Base-by-base conservation (phyloP, 352 stramenopile species). In the Pythium folliculosum region DNA sequence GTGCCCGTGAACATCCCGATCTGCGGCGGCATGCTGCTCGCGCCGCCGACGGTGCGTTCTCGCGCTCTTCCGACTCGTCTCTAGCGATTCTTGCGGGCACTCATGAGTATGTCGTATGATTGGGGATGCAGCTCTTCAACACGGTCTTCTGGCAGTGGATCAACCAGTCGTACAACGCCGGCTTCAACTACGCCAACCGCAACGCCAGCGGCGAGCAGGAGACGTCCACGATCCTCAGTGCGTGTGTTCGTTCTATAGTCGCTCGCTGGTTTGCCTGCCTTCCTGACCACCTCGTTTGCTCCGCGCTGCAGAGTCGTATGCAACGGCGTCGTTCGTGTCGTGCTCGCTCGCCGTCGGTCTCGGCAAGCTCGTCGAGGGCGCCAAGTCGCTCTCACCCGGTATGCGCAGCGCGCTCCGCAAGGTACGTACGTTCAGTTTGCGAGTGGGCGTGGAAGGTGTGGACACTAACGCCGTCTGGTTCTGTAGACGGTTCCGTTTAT, bases 121-220 rank as follows among this genome's bases (percentile, higher is more conserved):
- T 32, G 2, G 27, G 27, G 27, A 6, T 32, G 27, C 27, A 74
- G 71, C 52, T 75, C 21, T 71, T 67, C 58, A 92, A 92, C 72
- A 94, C 88, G 61, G 79, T 96, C 44, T 94, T 96, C 54, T 95
- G 80, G 84, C 89, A 96, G 65, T 96, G 89, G 89, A 73, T 92
- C 55, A 96, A 96, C 70, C 89, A 96, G 58, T 94, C 84, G 72
- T 96, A 94, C 77, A 95, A 92, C 72, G 86, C 87, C 1, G 87
- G 85, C 54, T 95, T 94, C 70, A 96, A 96, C 80, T 96, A 94
- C 70, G 84, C 89, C 32, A 96, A 96, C 71, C 84, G 89, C 63
- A 94, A 92, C 55, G 87, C 86, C 30, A 94, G 82, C 59, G 89
- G 83, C 60, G 84, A 91, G 43, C 84, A 94, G 58, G 82, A 92